A percentile compares a stretch with the other conserved stretches of the same genome.
These are phyloP conservation scores for Saccharomyces jurei DNA, from an alignment of 805 yeast species.

Conservation along the genomic window DNA sequence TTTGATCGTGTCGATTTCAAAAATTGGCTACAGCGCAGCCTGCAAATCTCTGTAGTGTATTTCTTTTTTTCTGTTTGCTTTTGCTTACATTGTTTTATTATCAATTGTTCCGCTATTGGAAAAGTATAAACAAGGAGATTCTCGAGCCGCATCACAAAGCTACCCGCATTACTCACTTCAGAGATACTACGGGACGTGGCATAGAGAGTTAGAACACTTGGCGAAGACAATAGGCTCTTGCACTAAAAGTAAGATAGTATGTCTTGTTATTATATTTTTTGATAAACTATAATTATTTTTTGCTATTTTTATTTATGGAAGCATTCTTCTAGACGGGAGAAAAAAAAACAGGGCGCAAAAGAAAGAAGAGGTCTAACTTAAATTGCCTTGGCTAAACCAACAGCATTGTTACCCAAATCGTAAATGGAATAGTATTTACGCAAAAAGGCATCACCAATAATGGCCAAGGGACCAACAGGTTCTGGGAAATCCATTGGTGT, in stretches of 20 bases:
- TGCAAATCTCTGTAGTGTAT: not conserved
- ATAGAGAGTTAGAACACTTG: not conserved
- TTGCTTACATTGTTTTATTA: not conserved
- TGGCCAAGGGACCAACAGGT: conserved; percentile 94
- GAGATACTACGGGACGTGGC: not conserved
- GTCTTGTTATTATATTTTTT: not conserved
- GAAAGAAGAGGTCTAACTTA: conserved; percentile 21
- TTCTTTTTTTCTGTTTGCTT: not conserved
- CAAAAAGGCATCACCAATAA: conserved; percentile 94
- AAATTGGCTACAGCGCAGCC: not conserved
- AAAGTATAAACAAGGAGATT: not conserved
- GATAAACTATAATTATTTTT: not conserved
- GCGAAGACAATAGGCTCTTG: not conserved
- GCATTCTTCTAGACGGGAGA: not conserved
- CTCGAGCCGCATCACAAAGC: not conserved
- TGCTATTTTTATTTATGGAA: not conserved
- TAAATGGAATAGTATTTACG: conserved; percentile 91
- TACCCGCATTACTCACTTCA: not conserved
- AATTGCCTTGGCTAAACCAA: conserved; percentile 81
- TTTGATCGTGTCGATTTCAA: not conserved
- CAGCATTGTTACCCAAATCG: conserved; percentile 84
- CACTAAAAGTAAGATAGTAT: not conserved
- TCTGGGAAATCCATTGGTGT: conserved; percentile 96
- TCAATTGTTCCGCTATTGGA: not conserved
- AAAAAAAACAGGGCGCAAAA: not conserved